Percentiles rank a stretch among this genome's conserved stretches.
Conservation (phyloP, 768 basidiomycete genomes). For the Mycena filopes region DNA sequence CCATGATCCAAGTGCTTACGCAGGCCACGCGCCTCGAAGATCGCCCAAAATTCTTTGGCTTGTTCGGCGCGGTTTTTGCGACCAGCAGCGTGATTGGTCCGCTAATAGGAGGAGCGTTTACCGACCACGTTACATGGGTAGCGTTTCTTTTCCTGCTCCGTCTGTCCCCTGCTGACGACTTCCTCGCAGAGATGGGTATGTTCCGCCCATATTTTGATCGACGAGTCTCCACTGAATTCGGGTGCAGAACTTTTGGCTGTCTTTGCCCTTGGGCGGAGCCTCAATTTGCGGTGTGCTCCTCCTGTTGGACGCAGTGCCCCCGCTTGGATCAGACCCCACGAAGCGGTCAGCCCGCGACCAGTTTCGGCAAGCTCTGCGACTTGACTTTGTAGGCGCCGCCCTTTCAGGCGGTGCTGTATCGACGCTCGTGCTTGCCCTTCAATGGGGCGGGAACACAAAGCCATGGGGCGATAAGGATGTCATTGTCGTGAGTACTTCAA, state of each 20-base stretch:
- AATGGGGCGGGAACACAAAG: slow-evolving; percentile 55
- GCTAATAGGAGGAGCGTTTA: slow-evolving; percentile 41
- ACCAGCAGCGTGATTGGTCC: slow-evolving; percentile 29
- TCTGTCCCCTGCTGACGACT: too few relatives aligned
- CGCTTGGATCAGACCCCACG: slow-evolving; percentile 9
- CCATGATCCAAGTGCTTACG: slow-evolving; percentile 31
- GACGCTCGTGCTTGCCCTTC: slow-evolving; percentile 50
- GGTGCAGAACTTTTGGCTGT: slow-evolving; percentile 3
- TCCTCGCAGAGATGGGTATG: background rate
- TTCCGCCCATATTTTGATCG: background rate
- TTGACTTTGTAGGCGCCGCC: slow-evolving; percentile 51
- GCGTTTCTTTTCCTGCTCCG: background rate
- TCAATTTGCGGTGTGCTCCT: slow-evolving; percentile 20
- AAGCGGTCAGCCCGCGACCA: background rate
- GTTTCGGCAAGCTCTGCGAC: slow-evolving; percentile 28
- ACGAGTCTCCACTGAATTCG: background rate
- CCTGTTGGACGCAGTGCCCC: background rate
- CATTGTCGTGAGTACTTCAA: slow-evolving; percentile 18
- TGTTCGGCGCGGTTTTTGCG: slow-evolving; percentile 43
- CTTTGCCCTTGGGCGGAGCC: slow-evolving; percentile 10
- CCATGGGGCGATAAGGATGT: slow-evolving; percentile 50
- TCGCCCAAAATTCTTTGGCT: slow-evolving; percentile 47
- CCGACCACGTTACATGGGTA: slow-evolving; percentile 11
- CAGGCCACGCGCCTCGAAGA: slow-evolving; percentile 41
- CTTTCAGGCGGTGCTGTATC: slow-evolving; percentile 47